Evolutionary conservation across 192 early-diverging fungal species (phyloP), one percentile per base, ranked within the genome.

Genomic region (Entomortierella lignicola): DNA sequence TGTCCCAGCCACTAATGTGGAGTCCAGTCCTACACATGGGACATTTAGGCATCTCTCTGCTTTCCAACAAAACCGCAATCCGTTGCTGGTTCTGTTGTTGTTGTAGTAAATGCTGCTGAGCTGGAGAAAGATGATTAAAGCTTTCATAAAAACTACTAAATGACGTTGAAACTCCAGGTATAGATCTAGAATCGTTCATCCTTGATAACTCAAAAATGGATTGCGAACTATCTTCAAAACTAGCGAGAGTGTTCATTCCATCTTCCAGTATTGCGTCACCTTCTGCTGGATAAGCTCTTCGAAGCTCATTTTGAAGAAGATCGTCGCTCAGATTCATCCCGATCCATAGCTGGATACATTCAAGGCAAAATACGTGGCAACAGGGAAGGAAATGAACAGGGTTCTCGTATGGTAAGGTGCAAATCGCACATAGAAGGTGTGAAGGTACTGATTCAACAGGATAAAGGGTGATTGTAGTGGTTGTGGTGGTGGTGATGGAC

Each of bases 281-380:
- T 48, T 70, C 75, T 7, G 68, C 61, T 8, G 75, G 75, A 41
- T 70, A 79, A 10, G 68, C 68, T 25, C 75, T 64, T 34, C 75
- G 43, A 18, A 79, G 62, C 23, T 79, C 75, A 15, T 60, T 69
- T 32, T 79, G 75, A 32, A 79, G 75, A 50, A 65, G 42, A 25
- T 79, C 75, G 34, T 79, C 75, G 17, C 67, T 51, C 47, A 79
- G 25, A 25, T 79, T 79, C 75, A 79, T 79, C 26, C 67, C 75
- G 50, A 79, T 79, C 75, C 75, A 79, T 15, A 70, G 68, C 34
- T 79, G 75, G 41, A 79, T 79, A 34, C 75, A 79, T 29, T 79
- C 75, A 21, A 70, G 63, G 55, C 75, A 79, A 66, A 79, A 79
- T 37, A 79, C 75, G 20, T 79, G 75, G 23, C 75, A 79, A 30